These are phyloP conservation scores for Flagelloscypha sp. DNA, from an alignment of 768 basidiomycete species.

Conservation along the genomic window DNA sequence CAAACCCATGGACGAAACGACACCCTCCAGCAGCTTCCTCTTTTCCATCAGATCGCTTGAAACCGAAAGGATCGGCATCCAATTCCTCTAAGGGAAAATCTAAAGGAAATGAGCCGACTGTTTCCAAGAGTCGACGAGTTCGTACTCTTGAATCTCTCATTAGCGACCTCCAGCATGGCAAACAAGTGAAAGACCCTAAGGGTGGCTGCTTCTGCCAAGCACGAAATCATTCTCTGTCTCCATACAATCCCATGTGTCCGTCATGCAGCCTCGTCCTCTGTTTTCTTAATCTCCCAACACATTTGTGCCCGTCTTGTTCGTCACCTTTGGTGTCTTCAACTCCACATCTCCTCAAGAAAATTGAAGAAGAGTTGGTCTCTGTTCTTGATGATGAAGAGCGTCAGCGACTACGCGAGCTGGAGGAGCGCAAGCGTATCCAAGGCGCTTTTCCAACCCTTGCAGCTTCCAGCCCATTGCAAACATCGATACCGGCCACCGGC, in stretches of 20 bases:
- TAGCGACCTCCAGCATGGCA: no score
- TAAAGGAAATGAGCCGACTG: no score
- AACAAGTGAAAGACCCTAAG: constrained; percentile 49
- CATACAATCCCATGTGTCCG: constrained; percentile 45
- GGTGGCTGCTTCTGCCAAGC: constrained; percentile 71
- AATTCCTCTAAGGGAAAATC: no score
- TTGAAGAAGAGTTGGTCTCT: constrained; percentile 36
- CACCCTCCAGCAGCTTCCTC: no score
- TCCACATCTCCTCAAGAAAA: constrained; percentile 30
- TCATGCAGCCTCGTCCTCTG: constrained; percentile 61
- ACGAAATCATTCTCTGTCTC: constrained; percentile 48
- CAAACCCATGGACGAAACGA: no score
- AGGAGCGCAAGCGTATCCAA: constrained; percentile 40
- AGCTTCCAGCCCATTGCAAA: constrained; percentile 8
- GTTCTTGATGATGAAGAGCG: constrained; percentile 40
- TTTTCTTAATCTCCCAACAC: constrained; percentile 42
- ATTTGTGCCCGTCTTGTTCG: constrained; percentile 48
- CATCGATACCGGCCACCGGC: constrained; percentile 12
- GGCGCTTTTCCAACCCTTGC: constrained; percentile 58
- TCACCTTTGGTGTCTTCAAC: constrained; percentile 26
- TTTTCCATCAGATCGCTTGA: no score
- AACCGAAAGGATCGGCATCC: no score
- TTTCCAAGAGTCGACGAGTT: no score
- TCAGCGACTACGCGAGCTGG: constrained; percentile 35
- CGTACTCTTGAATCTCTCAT: no score